Evolutionary conservation across 768 basidiomycete genomes (phyloP), one percentile per base, ranked within the genome.

Genomic region (Lyophyllum semitale): DNA sequence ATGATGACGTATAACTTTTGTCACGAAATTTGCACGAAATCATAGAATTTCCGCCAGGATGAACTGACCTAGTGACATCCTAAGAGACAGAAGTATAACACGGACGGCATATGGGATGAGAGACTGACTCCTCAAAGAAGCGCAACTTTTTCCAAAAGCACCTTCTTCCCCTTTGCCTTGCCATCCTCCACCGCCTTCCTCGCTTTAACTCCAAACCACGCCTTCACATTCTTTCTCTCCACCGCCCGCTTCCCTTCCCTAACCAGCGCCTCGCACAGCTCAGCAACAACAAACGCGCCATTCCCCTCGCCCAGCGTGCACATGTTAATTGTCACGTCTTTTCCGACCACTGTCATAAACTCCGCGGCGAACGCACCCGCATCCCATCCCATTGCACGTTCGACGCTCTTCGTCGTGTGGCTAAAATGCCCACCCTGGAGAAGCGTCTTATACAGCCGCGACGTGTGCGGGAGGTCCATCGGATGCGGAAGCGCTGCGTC

Each of bases 351-450:
- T 13, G 76, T 67, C 22, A 89, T 69, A 64, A 91, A 89, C 11
- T 71, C 66, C 3, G 71, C 69, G 0, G 89, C 90, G 58, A 93
- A 93, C 1, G 69, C 71, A 1, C 70, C 65, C 0, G 87, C 73
- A 18, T 86, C 83, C 78, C 87, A 93, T 1, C 68, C 60, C 2
- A 79, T 62, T 2, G 81, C 75, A 7, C 69, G 77, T 29, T 81
- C 79, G 33, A 95, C 74, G 2, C 78, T 58, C 20, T 78, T 77
- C 2, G 84, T 80, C 0, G 79, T 67, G 29, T 84, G 87, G 57
- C 84, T 85, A 71, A 86, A 97, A 66, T 95, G 93, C 0, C 95
- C 95, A 5, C 95, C 95, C 66, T 95, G 93, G 1, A 97, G 78
- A 6, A 97, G 83, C 6, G 85, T 85, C 68, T 97, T 97, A 80